Conservation (phyloP, 2,329 filamentous ascomycete species). For the Elsinoe perseae region DNA sequence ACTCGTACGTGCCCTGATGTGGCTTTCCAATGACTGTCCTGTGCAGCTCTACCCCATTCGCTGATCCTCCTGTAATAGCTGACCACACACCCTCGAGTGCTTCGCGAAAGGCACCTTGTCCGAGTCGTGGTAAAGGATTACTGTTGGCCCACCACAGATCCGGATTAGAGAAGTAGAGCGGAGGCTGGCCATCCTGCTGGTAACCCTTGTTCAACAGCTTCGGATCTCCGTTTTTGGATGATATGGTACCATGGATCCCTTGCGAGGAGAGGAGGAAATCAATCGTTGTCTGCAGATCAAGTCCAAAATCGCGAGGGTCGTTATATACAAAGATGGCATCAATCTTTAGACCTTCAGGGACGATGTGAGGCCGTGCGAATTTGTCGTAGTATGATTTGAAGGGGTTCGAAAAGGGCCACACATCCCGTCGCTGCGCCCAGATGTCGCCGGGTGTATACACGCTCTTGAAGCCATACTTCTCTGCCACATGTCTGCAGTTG, state of each 20-base stretch:
- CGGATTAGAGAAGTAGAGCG: constrained; percentile 79
- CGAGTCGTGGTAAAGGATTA: constrained; percentile 77
- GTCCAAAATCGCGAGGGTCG: constrained; percentile 90
- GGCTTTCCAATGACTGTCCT: constrained; percentile 79
- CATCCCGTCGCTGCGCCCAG: constrained; percentile 59
- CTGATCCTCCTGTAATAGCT: constrained; percentile 55
- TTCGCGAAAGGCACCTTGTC: constrained; percentile 83
- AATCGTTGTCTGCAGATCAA: constrained; percentile 76
- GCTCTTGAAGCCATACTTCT: constrained; percentile 67
- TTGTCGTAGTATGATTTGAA: constrained; percentile 54
- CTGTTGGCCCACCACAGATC: constrained; percentile 84
- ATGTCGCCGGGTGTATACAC: constrained; percentile 85
- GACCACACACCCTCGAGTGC: constrained; percentile 74
- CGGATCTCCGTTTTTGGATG: constrained; percentile 58
- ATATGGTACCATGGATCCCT: constrained; percentile 78
- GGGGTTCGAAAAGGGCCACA: constrained; percentile 76
- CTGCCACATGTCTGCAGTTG: constrained; percentile 63
- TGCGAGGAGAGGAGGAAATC: constrained; percentile 71
- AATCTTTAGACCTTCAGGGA: constrained; percentile 56
- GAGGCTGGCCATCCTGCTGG: constrained; percentile 72
- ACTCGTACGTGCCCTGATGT: constrained; percentile 66
- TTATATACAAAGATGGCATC: constrained; percentile 92
- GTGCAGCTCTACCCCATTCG: constrained; percentile 42
- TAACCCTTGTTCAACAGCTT: constrained; percentile 66
- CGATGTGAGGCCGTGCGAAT: constrained; percentile 50